Percentiles rank a stretch among this genome's conserved stretches.
Conservation (phyloP, 2,329 filamentous ascomycete species). For the Epichloe uncinata region DNA sequence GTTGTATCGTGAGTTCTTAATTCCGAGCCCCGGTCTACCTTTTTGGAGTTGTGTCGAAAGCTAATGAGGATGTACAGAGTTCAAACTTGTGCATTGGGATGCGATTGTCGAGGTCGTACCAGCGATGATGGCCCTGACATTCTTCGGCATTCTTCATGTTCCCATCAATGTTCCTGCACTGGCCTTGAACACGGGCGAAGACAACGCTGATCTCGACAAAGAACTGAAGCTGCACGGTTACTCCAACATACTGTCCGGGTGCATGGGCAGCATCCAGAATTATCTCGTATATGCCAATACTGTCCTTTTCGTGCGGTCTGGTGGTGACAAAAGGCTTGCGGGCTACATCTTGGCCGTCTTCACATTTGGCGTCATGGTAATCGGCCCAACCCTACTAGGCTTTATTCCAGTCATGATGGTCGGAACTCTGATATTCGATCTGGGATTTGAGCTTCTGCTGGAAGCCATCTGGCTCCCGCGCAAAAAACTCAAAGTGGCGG, state of each 20-base stretch:
- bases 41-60: background rate
- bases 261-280: slow-evolving; percentile 81
- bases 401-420: slow-evolving; percentile 97
- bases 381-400: slow-evolving; percentile 79
- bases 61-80: slow-evolving; percentile 38
- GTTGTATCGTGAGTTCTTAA: slow-evolving; percentile 57
- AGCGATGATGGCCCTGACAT: slow-evolving; percentile 92
- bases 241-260: slow-evolving; percentile 83
- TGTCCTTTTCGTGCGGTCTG: slow-evolving; percentile 88
- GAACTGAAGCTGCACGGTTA: slow-evolving; percentile 87
- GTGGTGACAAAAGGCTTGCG: slow-evolving; percentile 74
- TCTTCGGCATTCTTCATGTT: slow-evolving; percentile 93
- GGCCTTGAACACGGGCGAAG: slow-evolving; percentile 79
- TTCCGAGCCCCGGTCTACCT: background rate
- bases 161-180: slow-evolving; percentile 95
- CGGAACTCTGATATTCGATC: slow-evolving; percentile 83
- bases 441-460: slow-evolving; percentile 81
- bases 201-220: slow-evolving; percentile 80
- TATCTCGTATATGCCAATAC: slow-evolving; percentile 98
- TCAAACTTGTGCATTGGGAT: slow-evolving; percentile 67
- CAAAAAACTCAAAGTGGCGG: slow-evolving; percentile 72
- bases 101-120: slow-evolving; percentile 77
- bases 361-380: slow-evolving; percentile 70
- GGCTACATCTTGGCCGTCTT: slow-evolving; percentile 71
- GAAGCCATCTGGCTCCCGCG: slow-evolving; percentile 84